Evolutionary conservation across 2,329 filamentous ascomycete species (phyloP), one percentile per base, ranked within the genome.

Genomic region (Penicillium verrucosum): DNA sequence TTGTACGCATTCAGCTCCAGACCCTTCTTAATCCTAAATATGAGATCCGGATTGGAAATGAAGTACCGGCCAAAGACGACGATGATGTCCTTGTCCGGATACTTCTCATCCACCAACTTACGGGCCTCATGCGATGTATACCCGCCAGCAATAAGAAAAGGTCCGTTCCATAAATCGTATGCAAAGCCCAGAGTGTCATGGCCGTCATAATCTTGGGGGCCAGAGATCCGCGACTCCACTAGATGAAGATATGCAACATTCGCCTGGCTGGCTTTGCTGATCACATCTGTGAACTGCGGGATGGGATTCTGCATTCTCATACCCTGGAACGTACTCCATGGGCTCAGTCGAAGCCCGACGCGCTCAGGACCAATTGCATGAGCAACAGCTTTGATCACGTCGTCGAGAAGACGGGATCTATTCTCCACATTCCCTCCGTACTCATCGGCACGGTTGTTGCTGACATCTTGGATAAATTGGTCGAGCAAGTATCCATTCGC

Each of bases 261-360:
- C 1, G 84, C 66, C 10, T 74, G 68, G 54, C 76, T 80, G 2
- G 85, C 72, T 23, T 79, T 75, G 18, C 72, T 65, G 45, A 84
- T 75, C 4, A 87, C 65, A 63, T 88, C 74, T 0, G 73, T 74
- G 65, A 88, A 90, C 54, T 89, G 85, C 0, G 85, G 82, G 4
- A 84, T 67, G 0, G 85, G 85, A 46, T 89, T 77, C 0, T 71
- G 60, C 82, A 87, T 87, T 30, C 75, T 73, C 85, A 89, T 74
- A 10, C 60, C 71, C 45, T 74, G 68, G 55, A 66, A 74, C 1
- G 43, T 53, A 42, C 60, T 65, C 58, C 51, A 82, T 8, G 60
- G 72, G 14, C 75, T 77, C 10, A 84, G 56, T 1, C 78, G 72
- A 23, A 79, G 73, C 4, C 70, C 77, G 9, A 78, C 54, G 3